Evolutionary conservation across 345 rosid genomes (phyloP).

Genomic region (Excoecaria cochinchinensis): DNA sequence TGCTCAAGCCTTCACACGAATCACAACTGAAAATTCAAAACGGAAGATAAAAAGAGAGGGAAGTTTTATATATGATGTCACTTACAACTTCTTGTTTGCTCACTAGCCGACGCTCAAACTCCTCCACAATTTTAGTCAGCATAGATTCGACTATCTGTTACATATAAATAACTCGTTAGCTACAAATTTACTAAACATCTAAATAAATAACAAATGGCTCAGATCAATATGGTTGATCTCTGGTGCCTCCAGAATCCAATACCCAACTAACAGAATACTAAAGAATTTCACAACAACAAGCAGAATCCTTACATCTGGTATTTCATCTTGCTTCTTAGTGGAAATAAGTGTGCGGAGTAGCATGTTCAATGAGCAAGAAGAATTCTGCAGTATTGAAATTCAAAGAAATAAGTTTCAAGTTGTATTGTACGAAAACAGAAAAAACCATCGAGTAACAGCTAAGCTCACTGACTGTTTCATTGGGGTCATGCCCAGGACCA

Average conservation of each 20-base stretch:
- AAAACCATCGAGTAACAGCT: neutral
- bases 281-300: neutral
- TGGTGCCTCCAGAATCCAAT: neutral
- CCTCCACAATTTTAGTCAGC: conserved; percentile 31
- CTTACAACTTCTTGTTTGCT: conserved; percentile 27
- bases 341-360: conserved; percentile 30
- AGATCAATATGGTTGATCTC: neutral
- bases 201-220: neutral
- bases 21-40: neutral
- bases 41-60: neutral
- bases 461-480: conserved; percentile 28
- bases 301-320: conserved; percentile 28
- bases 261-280: neutral
- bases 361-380: conserved; percentile 23
- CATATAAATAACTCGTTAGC: neutral
- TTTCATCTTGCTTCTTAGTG: conserved; percentile 30
- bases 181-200: neutral
- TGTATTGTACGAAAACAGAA: neutral
- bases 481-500: conserved; percentile 10
- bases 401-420: neutral
- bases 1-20: neutral
- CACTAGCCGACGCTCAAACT: conserved; percentile 25
- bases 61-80: neutral
- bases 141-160: conserved; percentile 34
- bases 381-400: conserved; percentile 11